A percentile compares a stretch with the other conserved stretches of the same genome.
These are phyloP conservation scores for Pseudomassariella vexata DNA, from an alignment of 2,329 filamentous ascomycete species.

Conservation along the genomic window DNA sequence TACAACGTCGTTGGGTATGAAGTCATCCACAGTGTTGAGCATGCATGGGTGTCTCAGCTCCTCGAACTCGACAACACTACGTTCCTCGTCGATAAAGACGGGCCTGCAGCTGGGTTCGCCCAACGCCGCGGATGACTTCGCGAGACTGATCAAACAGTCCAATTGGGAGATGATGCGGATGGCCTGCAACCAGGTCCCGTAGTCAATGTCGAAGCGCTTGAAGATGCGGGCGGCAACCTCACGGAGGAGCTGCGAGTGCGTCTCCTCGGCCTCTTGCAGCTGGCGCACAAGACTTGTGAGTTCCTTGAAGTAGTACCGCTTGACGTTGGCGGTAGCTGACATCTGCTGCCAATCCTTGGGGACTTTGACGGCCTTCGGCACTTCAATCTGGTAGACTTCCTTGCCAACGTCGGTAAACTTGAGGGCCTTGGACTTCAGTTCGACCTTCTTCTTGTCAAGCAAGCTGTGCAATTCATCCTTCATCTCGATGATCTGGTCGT, in stretches of 20 bases:
- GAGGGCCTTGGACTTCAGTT: conserved; percentile 68
- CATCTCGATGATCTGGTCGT: conserved; percentile 69
- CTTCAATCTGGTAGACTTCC: conserved; percentile 93
- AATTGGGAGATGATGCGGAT: conserved; percentile 86
- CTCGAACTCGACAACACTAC: conserved; percentile 84
- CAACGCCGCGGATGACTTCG: conserved; percentile 77
- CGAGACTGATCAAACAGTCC: conserved; percentile 89
- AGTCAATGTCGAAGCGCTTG: conserved; percentile 80
- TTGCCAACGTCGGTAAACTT: conserved; percentile 85
- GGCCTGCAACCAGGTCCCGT: conserved; percentile 79
- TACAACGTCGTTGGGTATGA: conserved; percentile 91
- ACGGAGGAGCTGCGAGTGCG: conserved; percentile 83
- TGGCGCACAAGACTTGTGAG: conserved; percentile 76
- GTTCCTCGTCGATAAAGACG: conserved; percentile 76
- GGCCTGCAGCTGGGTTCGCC: conserved; percentile 87
- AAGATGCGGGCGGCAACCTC: conserved; percentile 82
- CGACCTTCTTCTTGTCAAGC: conserved; percentile 63
- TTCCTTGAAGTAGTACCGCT: conserved; percentile 88
- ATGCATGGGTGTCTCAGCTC: conserved; percentile 95
- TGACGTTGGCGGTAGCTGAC: conserved; percentile 86
- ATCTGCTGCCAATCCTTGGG: conserved; percentile 91
- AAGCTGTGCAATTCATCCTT: conserved; percentile 67
- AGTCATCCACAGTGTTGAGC: conserved; percentile 80
- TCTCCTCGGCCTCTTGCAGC: conserved; percentile 91
- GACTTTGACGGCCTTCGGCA: conserved; percentile 78